Percentiles rank a stretch among this genome's conserved stretches.
These are phyloP conservation scores for Fusarium pseudoanthophilum DNA, from an alignment of 2,329 filamentous ascomycete species.

Conservation along the genomic window DNA sequence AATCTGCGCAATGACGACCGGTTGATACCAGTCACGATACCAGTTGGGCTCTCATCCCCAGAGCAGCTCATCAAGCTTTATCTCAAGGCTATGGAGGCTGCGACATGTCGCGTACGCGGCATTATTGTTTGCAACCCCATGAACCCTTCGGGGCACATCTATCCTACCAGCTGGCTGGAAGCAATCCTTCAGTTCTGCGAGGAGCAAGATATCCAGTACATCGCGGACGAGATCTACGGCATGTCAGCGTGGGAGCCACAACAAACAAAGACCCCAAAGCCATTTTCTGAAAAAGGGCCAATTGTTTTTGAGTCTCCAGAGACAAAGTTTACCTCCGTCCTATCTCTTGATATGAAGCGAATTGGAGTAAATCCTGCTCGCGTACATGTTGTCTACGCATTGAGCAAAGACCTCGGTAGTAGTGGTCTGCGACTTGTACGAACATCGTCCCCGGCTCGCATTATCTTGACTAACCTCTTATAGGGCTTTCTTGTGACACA, in stretches of 20 bases:
- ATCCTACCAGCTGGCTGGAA: neutral
- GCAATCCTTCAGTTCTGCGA: neutral
- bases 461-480: neutral
- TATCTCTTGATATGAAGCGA: neutral
- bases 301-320: neutral
- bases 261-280: neutral
- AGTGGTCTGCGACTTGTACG: neutral
- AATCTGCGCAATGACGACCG: neutral
- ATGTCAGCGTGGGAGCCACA: neutral
- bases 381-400: neutral
- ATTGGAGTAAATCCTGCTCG: neutral
- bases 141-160: neutral
- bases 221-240: neutral
- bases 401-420: neutral
- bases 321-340: neutral
- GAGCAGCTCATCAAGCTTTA: neutral
- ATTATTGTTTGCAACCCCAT: neutral
- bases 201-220: neutral
- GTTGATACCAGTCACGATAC: neutral
- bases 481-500: neutral
- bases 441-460: neutral
- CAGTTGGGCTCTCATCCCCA: neutral
- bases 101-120: neutral
- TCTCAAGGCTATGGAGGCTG: neutral
- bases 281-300: neutral